phyloP scores from a whole-genome alignment of 345 rosid genomes.

The Ceriops zippeliana region DNA sequence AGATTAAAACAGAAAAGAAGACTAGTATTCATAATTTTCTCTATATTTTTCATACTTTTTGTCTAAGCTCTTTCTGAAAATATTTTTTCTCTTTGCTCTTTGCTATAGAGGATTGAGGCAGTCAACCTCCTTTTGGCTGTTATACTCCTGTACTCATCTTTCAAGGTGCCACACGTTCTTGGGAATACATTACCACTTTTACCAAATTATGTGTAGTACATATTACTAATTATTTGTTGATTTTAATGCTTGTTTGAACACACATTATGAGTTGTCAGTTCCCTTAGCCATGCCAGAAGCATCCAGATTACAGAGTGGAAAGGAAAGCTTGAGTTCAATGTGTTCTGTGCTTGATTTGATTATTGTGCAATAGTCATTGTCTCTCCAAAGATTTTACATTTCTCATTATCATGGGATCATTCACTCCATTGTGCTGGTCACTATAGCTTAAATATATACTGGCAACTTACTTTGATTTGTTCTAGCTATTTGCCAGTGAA shows the following conservation, averaged over 20 bases:
- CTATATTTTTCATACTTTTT: neutral
- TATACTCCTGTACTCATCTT: slow-evolving; percentile 73
- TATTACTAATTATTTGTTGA: too few species aligned
- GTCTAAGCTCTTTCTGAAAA: slow-evolving; percentile 12
- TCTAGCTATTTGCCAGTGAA: slow-evolving; percentile 70
- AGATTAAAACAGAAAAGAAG: neutral
- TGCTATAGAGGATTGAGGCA: slow-evolving; percentile 71
- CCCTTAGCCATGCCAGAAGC: too few species aligned
- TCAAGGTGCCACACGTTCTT: slow-evolving; percentile 57
- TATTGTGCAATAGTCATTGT: neutral
- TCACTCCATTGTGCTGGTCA: neutral
- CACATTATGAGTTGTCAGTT: too few species aligned
- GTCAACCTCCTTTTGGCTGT: slow-evolving; percentile 79
- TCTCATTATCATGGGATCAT: too few species aligned
- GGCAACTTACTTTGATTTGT: slow-evolving; percentile 11
- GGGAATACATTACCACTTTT: slow-evolving; percentile 5
- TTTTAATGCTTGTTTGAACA: too few species aligned
- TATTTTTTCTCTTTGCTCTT: neutral
- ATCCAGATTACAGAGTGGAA: neutral
- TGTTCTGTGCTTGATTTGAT: neutral
- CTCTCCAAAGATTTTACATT: too few species aligned
- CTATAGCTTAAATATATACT: slow-evolving; percentile 1
- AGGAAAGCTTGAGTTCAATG: neutral
- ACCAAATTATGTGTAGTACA: neutral
- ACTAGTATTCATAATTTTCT: neutral